Conservation (phyloP, 495 filamentous ascomycete genomes). For the Delitschia confertaspora region DNA sequence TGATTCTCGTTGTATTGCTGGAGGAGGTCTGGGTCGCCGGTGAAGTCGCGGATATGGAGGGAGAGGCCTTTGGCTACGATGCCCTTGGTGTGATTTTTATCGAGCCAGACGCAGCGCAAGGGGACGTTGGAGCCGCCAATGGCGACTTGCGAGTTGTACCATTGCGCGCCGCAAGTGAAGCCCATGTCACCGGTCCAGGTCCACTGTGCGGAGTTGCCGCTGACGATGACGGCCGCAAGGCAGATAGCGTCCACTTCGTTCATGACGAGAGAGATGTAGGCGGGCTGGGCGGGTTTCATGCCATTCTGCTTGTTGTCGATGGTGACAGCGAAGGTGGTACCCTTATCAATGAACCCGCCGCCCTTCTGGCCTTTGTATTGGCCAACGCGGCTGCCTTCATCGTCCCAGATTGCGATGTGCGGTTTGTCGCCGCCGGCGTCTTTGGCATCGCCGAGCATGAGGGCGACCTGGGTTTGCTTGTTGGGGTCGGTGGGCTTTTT, state of each 20-base stretch:
- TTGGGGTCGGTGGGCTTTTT: too few relatives aligned
- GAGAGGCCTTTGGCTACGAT: conserved; percentile 6
- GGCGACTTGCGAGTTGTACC: not conserved
- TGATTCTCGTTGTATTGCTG: conserved; percentile 8
- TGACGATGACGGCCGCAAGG: not conserved
- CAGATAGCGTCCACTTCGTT: conserved; percentile 9
- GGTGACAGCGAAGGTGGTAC: too few relatives aligned
- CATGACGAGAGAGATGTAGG: too few relatives aligned
- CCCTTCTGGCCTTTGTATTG: too few relatives aligned
- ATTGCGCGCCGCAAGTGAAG: conserved; percentile 8
- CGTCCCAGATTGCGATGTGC: too few relatives aligned
- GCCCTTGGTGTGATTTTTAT: conserved; percentile 6
- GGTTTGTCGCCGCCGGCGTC: too few relatives aligned
- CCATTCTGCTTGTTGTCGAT: too few relatives aligned
- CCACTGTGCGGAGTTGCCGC: not conserved
- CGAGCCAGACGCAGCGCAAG: conserved; percentile 11
- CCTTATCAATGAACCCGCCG: too few relatives aligned
- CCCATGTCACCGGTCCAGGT: conserved; percentile 10
- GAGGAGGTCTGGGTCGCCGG: not conserved
- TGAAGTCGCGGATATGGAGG: conserved; percentile 14
- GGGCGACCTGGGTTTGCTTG: too few relatives aligned
- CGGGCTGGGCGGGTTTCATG: too few relatives aligned
- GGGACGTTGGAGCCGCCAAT: conserved; percentile 1
- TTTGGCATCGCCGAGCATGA: too few relatives aligned
- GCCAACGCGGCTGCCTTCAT: too few relatives aligned